Base-by-base conservation (phyloP, 2,329 filamentous ascomycete genomes). In the Sporothrix sp. region DNA sequence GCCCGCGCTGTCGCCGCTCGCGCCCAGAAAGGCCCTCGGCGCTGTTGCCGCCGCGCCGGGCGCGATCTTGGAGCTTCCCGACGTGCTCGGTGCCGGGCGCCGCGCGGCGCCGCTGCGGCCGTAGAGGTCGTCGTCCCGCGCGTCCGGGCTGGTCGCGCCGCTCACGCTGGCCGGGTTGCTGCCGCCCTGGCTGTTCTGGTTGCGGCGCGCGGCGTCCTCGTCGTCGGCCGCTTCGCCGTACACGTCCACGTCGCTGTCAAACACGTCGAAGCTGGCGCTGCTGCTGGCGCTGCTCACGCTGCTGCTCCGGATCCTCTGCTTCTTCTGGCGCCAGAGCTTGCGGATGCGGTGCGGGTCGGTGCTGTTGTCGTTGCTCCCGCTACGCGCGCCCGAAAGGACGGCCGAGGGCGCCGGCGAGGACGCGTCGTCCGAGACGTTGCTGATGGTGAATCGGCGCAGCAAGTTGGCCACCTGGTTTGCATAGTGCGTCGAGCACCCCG, bases 401-500 rank as follows among this genome's bases (percentile, higher is more conserved):
- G 16, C 46, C 2, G 47, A 43, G 1, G 44, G 33, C 27, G 52
- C 23, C 6, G 43, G 44, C 16, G 50, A 36, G 23, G 36, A 27
- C 7, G 46, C 21, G 8, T 51, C 52, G 47, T 59, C 55, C 9
- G 60, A 60, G 2, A 48, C 55, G 37, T 51, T 56, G 30, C 58
- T 57, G 28, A 62, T 61, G 16, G 56, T 58, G 13, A 57, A 61
- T 10, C 59, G 50, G 40, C 55, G 54, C 52, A 63, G 49, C 5
- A 60, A 57, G 10, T 55, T 53, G 14, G 53, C 58, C 35, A 59
- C 56, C 35, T 61, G 61, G 23, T 56, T 58, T 37, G 56, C 61
- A 44, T 58, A 64, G 43, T 59, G 56, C 6, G 53, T 60, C 25
- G 63, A 62, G 48, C 60, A 59, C 23, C 61, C 63, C 9, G 66